Evolutionary conservation across 306 rosid species (phyloP).

Genomic region (Arachis stenosperma): DNA sequence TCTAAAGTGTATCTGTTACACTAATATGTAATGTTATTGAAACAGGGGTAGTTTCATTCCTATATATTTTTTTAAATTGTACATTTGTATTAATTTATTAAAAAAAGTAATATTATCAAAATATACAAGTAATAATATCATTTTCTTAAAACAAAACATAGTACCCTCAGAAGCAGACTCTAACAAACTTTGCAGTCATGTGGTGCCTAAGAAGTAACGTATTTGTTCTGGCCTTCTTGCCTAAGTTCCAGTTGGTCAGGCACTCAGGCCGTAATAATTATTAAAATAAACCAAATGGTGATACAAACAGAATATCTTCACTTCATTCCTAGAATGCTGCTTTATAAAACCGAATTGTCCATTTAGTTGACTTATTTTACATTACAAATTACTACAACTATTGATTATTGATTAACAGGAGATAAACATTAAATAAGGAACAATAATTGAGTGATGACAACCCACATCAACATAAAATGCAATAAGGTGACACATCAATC

Average conservation of each 20-base stretch:
- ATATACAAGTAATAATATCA: no score
- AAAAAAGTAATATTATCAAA: no score
- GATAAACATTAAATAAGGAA: neutral
- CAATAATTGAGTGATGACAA: slow-evolving; percentile 43
- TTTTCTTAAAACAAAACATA: slow-evolving; percentile 17
- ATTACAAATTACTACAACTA: slow-evolving; percentile 1
- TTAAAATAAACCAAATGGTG: slow-evolving; percentile 37
- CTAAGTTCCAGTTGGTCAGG: slow-evolving; percentile 35
- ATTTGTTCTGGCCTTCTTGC: slow-evolving; percentile 35
- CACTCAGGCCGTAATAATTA: slow-evolving; percentile 16
- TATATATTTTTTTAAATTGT: no score
- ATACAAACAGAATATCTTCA: slow-evolving; percentile 23
- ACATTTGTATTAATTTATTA: no score
- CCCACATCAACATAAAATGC: slow-evolving; percentile 21
- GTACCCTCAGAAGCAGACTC: slow-evolving; percentile 28
- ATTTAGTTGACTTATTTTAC: slow-evolving; percentile 27
- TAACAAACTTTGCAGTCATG: slow-evolving; percentile 16
- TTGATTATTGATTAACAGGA: neutral
- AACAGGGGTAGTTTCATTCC: neutral
- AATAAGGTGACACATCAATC: slow-evolving; percentile 36
- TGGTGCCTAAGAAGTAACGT: slow-evolving; percentile 15
- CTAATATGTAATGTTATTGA: neutral
- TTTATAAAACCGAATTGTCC: slow-evolving; percentile 22
- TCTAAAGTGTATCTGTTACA: neutral
- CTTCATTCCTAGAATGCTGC: slow-evolving; percentile 37